These are phyloP conservation scores for Hymenoscyphus occultus DNA, from an alignment of 2,329 filamentous ascomycete genomes.

Conservation along the genomic window DNA sequence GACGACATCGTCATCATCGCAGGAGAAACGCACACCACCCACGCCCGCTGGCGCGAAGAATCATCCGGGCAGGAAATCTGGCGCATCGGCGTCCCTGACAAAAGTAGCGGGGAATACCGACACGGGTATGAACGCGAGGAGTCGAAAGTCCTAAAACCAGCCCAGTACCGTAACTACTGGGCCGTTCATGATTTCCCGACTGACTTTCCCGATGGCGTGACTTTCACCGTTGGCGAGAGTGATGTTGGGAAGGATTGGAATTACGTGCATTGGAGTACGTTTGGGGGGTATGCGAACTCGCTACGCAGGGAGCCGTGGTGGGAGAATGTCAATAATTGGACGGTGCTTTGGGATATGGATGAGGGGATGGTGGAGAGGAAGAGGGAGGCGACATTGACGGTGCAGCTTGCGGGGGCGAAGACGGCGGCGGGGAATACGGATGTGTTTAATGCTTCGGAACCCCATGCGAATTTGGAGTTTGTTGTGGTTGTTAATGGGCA, in stretches of 20 bases:
- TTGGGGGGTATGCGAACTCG: constrained; percentile 53
- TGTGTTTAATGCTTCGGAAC: constrained; percentile 51
- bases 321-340: constrained; percentile 58
- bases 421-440: constrained; percentile 61
- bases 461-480: constrained; percentile 52
- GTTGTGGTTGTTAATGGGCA: constrained; percentile 47
- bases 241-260: constrained; percentile 52
- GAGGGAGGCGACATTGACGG: constrained; percentile 54
- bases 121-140: constrained; percentile 53
- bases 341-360: constrained; percentile 50
- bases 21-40: constrained; percentile 40
- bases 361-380: constrained; percentile 42
- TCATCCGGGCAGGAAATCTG: constrained; percentile 57
- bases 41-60: constrained; percentile 52
- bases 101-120: constrained; percentile 57
- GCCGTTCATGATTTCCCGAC: constrained; percentile 55
- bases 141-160: constrained; percentile 49
- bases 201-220: constrained; percentile 58
- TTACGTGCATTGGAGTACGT: constrained; percentile 65
- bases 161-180: constrained; percentile 62
- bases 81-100: constrained; percentile 61
- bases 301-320: constrained; percentile 43
- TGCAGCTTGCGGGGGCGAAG: constrained; percentile 62
- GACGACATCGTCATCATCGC: constrained; percentile 47
- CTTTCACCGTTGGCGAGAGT: constrained; percentile 54